These are phyloP conservation scores for Gastrolobium bilobum DNA, from an alignment of 306 rosid genomes.

Conservation along the genomic window DNA sequence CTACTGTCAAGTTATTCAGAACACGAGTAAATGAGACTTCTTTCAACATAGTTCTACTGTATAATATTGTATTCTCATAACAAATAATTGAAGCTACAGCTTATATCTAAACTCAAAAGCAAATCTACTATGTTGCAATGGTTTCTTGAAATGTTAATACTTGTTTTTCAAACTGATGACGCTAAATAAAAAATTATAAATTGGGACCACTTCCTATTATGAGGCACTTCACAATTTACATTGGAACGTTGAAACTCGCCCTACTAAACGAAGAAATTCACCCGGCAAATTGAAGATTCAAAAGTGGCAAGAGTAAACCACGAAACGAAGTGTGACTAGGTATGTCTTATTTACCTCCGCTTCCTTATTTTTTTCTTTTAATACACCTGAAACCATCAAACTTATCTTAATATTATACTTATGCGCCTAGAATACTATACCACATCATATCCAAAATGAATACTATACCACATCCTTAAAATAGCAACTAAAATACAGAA, in stretches of 20 bases:
- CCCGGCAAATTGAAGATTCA: too few relatives aligned
- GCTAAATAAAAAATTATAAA: background rate
- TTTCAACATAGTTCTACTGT: background rate
- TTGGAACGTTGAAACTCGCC: too few relatives aligned
- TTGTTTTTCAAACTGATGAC: background rate
- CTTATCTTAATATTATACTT: background rate
- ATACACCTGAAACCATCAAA: background rate
- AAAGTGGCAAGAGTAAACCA: too few relatives aligned
- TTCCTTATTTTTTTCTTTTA: too few relatives aligned
- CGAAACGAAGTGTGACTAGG: too few relatives aligned
- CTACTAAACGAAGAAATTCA: too few relatives aligned
- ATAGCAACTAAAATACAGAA: background rate
- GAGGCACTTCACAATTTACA: too few relatives aligned
- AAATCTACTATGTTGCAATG: background rate
- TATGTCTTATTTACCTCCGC: too few relatives aligned
- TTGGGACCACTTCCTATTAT: background rate
- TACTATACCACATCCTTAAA: conserved; percentile 2
- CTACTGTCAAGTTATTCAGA: too few relatives aligned
- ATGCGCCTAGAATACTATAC: too few relatives aligned
- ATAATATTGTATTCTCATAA: background rate
- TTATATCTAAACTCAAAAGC: background rate
- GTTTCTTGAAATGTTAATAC: background rate
- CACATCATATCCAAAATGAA: too few relatives aligned
- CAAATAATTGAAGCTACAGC: background rate
- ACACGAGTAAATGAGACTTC: too few relatives aligned